Evolutionary conservation across 2,329 filamentous ascomycete genomes (phyloP).

Genomic region (Fusarium verticillioides): DNA sequence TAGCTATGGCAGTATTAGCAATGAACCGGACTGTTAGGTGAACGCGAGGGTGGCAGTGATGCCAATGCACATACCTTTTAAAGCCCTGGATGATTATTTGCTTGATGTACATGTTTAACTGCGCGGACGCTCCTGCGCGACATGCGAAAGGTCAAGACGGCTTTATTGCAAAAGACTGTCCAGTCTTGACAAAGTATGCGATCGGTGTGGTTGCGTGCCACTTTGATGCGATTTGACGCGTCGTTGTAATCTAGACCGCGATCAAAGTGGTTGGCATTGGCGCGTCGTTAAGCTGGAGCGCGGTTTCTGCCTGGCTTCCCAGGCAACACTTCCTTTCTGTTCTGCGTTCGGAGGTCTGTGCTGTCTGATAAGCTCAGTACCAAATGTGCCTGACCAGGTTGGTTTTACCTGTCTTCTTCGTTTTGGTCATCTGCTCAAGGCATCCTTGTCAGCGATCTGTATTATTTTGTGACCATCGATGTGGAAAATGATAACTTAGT

Average conservation of each 20-base stretch:
- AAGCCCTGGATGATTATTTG: constrained; percentile 99
- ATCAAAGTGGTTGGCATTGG: constrained; percentile 44
- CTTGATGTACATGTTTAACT: constrained; percentile 90
- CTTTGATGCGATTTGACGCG: constrained; percentile 45
- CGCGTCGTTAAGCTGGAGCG: constrained; percentile 38
- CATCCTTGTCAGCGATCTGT: constrained; percentile 6
- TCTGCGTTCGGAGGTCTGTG: constrained; percentile 26
- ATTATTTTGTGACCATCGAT: neutral
- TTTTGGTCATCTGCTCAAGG: neutral
- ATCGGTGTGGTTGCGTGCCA: constrained; percentile 37
- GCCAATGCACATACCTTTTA: constrained; percentile 76
- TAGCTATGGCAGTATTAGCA: constrained; percentile 70
- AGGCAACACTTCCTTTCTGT: constrained; percentile 4
- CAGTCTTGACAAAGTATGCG: constrained; percentile 40
- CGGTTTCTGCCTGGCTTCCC: constrained; percentile 41
- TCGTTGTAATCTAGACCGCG: constrained; percentile 40
- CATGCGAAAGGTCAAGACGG: constrained; percentile 45
- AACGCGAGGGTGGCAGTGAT: neutral
- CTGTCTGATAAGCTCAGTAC: neutral
- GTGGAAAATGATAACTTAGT: neutral
- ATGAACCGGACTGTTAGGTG: constrained; percentile 13
- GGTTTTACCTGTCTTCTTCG: neutral
- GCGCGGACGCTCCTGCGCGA: constrained; percentile 53
- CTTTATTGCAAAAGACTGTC: constrained; percentile 40
- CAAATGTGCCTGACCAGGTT: neutral